Conservation (phyloP, 352 stramenopile species). For the Thraustotheca clavata region DNA sequence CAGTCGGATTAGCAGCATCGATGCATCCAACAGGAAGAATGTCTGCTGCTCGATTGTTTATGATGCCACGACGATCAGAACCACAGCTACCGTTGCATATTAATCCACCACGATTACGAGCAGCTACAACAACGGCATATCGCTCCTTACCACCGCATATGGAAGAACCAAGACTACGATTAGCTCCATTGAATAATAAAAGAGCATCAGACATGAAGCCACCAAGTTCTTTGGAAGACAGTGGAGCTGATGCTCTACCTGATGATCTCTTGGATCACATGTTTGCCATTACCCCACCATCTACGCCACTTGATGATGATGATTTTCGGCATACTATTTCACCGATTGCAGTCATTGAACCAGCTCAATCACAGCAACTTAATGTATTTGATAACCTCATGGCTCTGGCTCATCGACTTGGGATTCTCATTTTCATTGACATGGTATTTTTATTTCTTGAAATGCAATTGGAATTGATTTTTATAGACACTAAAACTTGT, state of each 20-base stretch:
- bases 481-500: conserved; percentile 18
- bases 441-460: conserved; percentile 3
- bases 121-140: conserved; percentile 12
- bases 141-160: not conserved
- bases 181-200: conserved; percentile 16
- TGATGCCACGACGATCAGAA: conserved; percentile 19
- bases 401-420: conserved; percentile 2
- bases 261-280: conserved; percentile 17
- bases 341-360: conserved; percentile 20
- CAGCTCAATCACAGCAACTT: not conserved
- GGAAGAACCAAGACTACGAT: conserved; percentile 5
- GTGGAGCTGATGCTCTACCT: not conserved
- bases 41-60: conserved; percentile 2
- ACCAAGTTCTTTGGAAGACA: not conserved
- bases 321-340: conserved; percentile 15
- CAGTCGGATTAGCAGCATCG: not conserved
- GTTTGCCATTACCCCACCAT: conserved; percentile 21
- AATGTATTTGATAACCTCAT: conserved; percentile 6
- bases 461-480: no score
- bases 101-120: not conserved
- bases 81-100: conserved; percentile 7
- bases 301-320: not conserved
- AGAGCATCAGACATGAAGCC: conserved; percentile 8
- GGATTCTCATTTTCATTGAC: conserved; percentile 16
- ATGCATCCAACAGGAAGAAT: not conserved